phyloP scores from a whole-genome alignment of 257 asterid genomes.

The Penstemon eatonii region DNA sequence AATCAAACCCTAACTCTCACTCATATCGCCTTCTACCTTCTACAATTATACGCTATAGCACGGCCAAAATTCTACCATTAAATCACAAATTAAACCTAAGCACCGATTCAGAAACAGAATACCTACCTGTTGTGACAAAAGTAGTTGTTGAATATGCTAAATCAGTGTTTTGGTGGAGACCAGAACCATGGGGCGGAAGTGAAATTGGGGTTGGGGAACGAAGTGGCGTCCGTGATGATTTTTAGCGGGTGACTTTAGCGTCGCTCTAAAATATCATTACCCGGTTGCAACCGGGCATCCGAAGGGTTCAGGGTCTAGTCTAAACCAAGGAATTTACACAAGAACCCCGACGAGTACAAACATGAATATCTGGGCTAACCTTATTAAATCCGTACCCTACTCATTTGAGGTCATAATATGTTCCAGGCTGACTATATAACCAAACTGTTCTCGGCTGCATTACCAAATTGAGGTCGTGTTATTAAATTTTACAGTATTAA shows the following conservation, averaged over 20 bases:
- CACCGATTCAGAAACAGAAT: conserved; percentile 12
- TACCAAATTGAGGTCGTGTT: too few relatives aligned
- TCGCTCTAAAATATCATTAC: conserved; percentile 1
- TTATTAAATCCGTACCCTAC: too few relatives aligned
- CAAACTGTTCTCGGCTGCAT: too few relatives aligned
- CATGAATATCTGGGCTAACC: too few relatives aligned
- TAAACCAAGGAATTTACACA: too few relatives aligned
- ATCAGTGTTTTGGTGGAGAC: conserved; percentile 28
- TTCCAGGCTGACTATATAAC: too few relatives aligned
- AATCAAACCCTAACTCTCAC: conserved; percentile 48
- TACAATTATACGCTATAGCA: neutral
- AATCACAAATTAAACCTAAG: conserved; percentile 20
- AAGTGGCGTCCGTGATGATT: conserved; percentile 45
- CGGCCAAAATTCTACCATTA: neutral
- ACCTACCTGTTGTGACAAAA: conserved; percentile 28
- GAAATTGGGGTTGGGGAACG: conserved; percentile 40
- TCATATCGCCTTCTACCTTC: conserved; percentile 26
- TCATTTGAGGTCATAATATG: too few relatives aligned
- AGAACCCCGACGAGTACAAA: too few relatives aligned
- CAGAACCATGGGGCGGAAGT: conserved; percentile 42
- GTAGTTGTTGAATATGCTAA: conserved; percentile 25
- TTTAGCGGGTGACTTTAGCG: conserved; percentile 33
- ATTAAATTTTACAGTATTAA: too few relatives aligned
- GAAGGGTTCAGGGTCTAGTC: too few relatives aligned
- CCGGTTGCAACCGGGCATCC: too few relatives aligned